Evolutionary conservation across 495 filamentous ascomycete genomes (phyloP).

Genomic region (Penicillium robsamsonii): DNA sequence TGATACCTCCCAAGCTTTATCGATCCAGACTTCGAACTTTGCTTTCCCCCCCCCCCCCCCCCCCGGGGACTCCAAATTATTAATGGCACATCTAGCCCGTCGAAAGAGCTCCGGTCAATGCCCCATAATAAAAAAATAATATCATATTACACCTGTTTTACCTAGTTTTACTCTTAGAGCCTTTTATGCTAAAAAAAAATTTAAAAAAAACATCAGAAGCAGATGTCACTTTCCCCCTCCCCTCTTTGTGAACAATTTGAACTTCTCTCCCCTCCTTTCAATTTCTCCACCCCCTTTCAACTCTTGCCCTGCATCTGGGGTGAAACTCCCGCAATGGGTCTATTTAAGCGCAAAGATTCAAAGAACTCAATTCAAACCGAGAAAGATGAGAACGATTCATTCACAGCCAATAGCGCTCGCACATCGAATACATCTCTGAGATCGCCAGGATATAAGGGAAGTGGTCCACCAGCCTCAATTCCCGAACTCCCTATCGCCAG

Average conservation of each 20-base stretch:
- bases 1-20: conserved; percentile 1
- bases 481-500: conserved; percentile 72
- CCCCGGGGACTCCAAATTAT: conserved; percentile 1
- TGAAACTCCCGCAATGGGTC: conserved; percentile 47
- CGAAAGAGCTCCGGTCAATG: background rate
- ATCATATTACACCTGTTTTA: background rate
- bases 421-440: conserved; percentile 55
- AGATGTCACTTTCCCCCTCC: conserved; percentile 8
- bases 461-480: conserved; percentile 47
- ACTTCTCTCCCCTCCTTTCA: conserved; percentile 9
- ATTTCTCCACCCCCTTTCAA: conserved; percentile 5
- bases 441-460: conserved; percentile 50
- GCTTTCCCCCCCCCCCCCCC: background rate
- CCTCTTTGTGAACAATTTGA: conserved; percentile 8
- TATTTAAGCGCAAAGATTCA: conserved; percentile 62
- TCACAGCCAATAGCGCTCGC: conserved; percentile 48
- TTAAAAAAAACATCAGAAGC: conserved; percentile 1
- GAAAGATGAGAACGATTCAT: conserved; percentile 44
- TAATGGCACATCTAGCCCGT: conserved; percentile 1
- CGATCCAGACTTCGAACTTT: background rate
- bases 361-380: conserved; percentile 53
- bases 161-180: conserved; percentile 1
- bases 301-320: conserved; percentile 3
- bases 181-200: background rate
- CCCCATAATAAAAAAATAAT: conserved; percentile 6